Conservation (phyloP, 768 basidiomycete species). For the Trametes coccinea region DNA sequence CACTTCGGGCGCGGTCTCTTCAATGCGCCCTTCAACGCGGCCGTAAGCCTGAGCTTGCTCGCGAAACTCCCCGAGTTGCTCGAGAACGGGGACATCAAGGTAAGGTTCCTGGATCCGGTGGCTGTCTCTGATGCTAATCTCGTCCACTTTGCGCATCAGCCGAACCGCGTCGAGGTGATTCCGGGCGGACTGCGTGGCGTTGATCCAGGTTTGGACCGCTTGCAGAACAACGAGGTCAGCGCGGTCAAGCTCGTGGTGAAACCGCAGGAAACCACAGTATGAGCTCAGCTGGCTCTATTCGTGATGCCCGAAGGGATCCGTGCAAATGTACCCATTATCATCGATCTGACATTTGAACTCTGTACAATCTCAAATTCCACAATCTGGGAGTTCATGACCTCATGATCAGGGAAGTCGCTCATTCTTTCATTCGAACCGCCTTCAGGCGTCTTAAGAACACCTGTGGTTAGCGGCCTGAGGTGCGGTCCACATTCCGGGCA, state of each 20-base stretch:
- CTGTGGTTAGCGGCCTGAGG: too few species aligned
- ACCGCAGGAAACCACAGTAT: constrained; percentile 38
- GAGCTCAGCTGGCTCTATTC: neutral
- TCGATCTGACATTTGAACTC: too few species aligned
- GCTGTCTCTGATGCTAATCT: neutral
- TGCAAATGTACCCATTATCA: too few species aligned
- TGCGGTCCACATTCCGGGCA: too few species aligned
- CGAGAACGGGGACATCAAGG: constrained; percentile 24
- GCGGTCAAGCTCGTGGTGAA: constrained; percentile 46
- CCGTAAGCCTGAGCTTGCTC: constrained; percentile 11
- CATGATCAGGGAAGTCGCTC: too few species aligned
- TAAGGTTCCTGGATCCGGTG: neutral
- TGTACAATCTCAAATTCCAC: too few species aligned
- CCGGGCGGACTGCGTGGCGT: constrained; percentile 43
- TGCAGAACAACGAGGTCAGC: constrained; percentile 40
- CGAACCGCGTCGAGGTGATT: constrained; percentile 44
- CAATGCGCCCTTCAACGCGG: neutral
- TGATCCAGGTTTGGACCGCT: constrained; percentile 35
- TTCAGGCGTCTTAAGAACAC: too few species aligned
- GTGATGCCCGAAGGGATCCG: too few species aligned
- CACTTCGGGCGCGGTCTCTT: constrained; percentile 9
- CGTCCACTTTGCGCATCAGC: constrained; percentile 33
- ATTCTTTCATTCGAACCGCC: too few species aligned
- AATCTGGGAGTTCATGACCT: too few species aligned
- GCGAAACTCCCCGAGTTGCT: constrained; percentile 17